Conservation (phyloP, 2,329 filamentous ascomycete genomes). For the Dissoconium aciculare region DNA sequence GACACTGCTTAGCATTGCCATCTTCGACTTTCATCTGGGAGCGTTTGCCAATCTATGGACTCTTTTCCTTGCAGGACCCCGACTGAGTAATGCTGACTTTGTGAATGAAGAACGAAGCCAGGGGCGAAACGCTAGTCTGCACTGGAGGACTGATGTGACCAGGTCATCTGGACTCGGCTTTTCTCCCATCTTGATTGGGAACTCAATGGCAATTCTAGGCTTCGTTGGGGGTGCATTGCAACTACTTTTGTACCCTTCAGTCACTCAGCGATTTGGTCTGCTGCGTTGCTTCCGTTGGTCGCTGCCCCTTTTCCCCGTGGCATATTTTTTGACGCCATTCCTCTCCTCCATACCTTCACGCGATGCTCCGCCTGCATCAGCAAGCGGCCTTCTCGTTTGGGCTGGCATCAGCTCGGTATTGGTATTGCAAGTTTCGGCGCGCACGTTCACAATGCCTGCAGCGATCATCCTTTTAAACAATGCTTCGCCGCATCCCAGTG, state of each 20-base stretch:
- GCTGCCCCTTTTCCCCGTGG: conserved; percentile 53
- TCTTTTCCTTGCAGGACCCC: conserved; percentile 59
- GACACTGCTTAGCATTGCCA: conserved; percentile 47
- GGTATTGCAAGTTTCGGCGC: conserved; percentile 53
- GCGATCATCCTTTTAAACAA: conserved; percentile 45
- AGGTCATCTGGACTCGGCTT: conserved; percentile 62
- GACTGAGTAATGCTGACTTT: too few species aligned
- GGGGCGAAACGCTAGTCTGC: conserved; percentile 14
- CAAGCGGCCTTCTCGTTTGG: conserved; percentile 47
- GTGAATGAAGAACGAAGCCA: conserved; percentile 23
- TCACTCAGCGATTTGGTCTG: conserved; percentile 53
- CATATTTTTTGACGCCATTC: conserved; percentile 56
- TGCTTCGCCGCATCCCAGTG: conserved; percentile 38
- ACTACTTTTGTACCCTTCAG: conserved; percentile 52
- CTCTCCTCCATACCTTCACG: conserved; percentile 51
- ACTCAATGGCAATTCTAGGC: conserved; percentile 64
- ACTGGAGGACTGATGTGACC: too few species aligned
- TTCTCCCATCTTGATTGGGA: conserved; percentile 53
- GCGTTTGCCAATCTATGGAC: conserved; percentile 66
- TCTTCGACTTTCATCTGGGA: conserved; percentile 59
- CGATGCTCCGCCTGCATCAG: conserved; percentile 27
- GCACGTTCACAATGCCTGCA: conserved; percentile 51
- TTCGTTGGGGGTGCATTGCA: conserved; percentile 60
- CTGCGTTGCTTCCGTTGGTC: conserved; percentile 53
- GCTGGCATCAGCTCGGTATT: conserved; percentile 48